Percentiles rank a stretch among this genome's conserved stretches.
Conservation (phyloP, 352 stramenopile species). For the Aphanomyces invadans region DNA sequence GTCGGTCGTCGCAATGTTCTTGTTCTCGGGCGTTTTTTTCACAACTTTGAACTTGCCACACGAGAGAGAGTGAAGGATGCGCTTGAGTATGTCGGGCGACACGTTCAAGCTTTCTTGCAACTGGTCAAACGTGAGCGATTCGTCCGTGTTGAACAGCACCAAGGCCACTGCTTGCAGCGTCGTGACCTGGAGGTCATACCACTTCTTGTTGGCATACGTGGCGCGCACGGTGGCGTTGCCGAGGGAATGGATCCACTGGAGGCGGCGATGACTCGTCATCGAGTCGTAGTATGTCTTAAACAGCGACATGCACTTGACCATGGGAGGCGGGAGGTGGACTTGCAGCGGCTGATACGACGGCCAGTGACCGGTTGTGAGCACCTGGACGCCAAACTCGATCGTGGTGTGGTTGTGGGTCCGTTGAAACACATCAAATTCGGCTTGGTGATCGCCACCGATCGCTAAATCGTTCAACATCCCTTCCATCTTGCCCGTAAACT, state of each 20-base stretch:
- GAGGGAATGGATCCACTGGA: conserved; percentile 95
- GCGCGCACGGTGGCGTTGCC: conserved; percentile 91
- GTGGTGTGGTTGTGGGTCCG: conserved; percentile 66
- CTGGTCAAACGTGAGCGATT: conserved; percentile 70
- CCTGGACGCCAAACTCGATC: conserved; percentile 95
- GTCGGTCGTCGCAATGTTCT: conserved; percentile 94
- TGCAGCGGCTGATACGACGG: conserved; percentile 96
- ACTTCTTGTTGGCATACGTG: conserved; percentile 82
- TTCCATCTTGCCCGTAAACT: conserved; percentile 99
- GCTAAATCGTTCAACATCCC: conserved; percentile 99
- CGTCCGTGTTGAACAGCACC: conserved; percentile 90
- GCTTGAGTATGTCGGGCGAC: conserved; percentile 94
- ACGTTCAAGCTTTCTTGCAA: conserved; percentile 91
- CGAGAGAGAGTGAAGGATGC: conserved; percentile 96
- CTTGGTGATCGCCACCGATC: conserved; percentile 94
- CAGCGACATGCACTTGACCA: conserved; percentile 94
- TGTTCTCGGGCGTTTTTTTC: conserved; percentile 87
- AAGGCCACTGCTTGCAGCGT: conserved; percentile 96
- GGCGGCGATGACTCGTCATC: conserved; percentile 89
- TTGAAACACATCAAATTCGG: conserved; percentile 93
- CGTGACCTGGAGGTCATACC: conserved; percentile 97
- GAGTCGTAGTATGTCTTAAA: conserved; percentile 95
- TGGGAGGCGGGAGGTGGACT: conserved; percentile 89
- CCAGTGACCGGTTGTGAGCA: conserved; percentile 99
- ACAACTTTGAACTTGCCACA: conserved; percentile 99